A percentile compares a stretch with the other conserved stretches of the same genome.
Conservation (phyloP, 2,329 filamentous ascomycete genomes). For the Scedosporium dehoogii region DNA sequence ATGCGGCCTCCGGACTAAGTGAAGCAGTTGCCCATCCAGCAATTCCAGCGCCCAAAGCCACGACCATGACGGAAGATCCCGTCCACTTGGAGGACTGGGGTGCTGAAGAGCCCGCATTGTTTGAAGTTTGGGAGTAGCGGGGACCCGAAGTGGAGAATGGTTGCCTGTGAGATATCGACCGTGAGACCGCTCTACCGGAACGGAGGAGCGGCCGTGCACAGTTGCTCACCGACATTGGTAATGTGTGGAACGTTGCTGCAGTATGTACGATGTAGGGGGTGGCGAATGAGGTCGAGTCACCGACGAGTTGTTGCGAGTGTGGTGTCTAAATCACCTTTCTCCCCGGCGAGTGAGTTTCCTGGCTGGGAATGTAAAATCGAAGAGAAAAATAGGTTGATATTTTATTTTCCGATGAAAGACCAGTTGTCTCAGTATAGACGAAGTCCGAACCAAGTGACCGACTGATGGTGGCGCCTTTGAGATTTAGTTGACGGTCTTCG, state of each 20-base stretch:
- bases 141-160: not conserved
- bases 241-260: not conserved
- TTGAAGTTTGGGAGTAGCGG: not conserved
- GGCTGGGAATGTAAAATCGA: no score
- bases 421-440: no score
- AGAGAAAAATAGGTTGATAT: no score
- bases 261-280: not conserved
- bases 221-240: not conserved
- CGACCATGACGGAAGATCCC: constrained; percentile 1
- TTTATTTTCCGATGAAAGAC: no score
- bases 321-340: no score
- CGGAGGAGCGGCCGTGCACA: constrained; percentile 1
- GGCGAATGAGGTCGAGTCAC: not conserved
- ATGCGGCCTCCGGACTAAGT: not conserved
- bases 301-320: not conserved
- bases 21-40: constrained; percentile 6
- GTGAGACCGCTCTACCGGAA: not conserved
- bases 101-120: not conserved
- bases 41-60: constrained; percentile 2
- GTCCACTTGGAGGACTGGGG: not conserved
- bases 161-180: not conserved
- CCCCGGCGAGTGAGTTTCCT: no score
- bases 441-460: no score
- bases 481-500: no score
- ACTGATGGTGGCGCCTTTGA: no score